Conservation (phyloP, 2,329 filamentous ascomycete species). For the Colletotrichum destructivum region DNA sequence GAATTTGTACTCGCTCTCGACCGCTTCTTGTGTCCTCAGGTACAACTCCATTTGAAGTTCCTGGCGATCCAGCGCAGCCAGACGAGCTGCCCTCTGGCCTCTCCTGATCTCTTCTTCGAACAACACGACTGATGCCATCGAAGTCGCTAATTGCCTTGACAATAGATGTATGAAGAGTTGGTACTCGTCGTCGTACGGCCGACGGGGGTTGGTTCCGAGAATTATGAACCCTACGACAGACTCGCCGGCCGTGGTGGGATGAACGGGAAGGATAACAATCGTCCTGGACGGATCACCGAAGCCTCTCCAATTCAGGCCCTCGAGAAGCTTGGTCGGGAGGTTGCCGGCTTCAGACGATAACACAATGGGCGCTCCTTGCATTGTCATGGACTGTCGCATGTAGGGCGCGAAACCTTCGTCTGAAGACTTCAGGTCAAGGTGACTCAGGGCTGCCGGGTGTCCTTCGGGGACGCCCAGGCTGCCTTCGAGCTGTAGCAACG, state of each 20-base stretch:
- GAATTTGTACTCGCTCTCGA: conserved; percentile 82
- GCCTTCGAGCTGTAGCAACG: conserved; percentile 79
- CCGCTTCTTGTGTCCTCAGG: conserved; percentile 72
- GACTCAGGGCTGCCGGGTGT: conserved; percentile 72
- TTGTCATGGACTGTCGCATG: conserved; percentile 81
- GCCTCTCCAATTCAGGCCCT: conserved; percentile 78
- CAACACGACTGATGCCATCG: conserved; percentile 84
- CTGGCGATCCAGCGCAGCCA: conserved; percentile 83
- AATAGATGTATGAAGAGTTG: conserved; percentile 82
- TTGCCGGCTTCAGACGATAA: conserved; percentile 78
- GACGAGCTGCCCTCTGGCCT: conserved; percentile 79
- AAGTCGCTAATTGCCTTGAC: conserved; percentile 82
- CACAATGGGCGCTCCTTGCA: conserved; percentile 75
- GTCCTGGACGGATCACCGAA: conserved; percentile 79
- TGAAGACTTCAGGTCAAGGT: conserved; percentile 79
- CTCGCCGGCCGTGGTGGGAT: conserved; percentile 80
- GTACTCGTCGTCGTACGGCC: conserved; percentile 87
- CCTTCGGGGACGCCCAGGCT: conserved; percentile 76
- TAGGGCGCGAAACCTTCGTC: conserved; percentile 82
- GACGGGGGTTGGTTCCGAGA: conserved; percentile 82
- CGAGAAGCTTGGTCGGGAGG: conserved; percentile 74
- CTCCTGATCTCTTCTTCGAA: conserved; percentile 88
- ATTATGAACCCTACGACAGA: conserved; percentile 84
- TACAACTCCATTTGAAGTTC: conserved; percentile 83
- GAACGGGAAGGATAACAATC: conserved; percentile 83